Percentiles rank a stretch among this genome's conserved stretches.
These are phyloP conservation scores for Tricholoma furcatifolium DNA, from an alignment of 768 basidiomycete species.

Conservation along the genomic window DNA sequence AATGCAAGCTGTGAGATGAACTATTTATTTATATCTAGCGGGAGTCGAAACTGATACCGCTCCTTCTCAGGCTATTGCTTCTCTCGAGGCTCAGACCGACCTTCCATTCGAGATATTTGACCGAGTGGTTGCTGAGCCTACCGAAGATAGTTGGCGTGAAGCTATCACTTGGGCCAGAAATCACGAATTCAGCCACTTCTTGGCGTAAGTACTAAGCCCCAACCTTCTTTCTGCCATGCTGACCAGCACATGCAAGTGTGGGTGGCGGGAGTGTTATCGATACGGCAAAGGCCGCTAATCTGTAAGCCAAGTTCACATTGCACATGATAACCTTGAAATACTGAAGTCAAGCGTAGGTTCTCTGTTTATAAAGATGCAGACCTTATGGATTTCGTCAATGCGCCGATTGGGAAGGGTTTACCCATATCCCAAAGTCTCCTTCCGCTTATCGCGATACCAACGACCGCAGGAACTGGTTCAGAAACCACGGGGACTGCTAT, in stretches of 20 bases:
- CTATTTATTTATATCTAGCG: background rate
- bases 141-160: conserved; percentile 83
- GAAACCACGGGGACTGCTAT: conserved; percentile 97
- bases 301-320: conserved; percentile 42
- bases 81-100: conserved; percentile 74
- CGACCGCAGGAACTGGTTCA: conserved; percentile 83
- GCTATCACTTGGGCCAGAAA: conserved; percentile 87
- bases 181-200: conserved; percentile 90
- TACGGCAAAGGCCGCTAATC: conserved; percentile 92
- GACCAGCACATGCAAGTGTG: conserved; percentile 45
- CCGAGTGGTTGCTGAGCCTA: conserved; percentile 84
- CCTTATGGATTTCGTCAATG: conserved; percentile 95
- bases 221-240: conserved; percentile 1
- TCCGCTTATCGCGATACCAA: conserved; percentile 83
- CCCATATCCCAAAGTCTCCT: conserved; percentile 73
- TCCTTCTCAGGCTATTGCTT: conserved; percentile 60
- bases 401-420: conserved; percentile 89
- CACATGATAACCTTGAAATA: background rate
- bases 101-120: conserved; percentile 83
- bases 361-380: conserved; percentile 90
- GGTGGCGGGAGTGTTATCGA: conserved; percentile 96
- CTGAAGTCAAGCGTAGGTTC: conserved; percentile 48
- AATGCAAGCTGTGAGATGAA: conserved; percentile 68
- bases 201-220: conserved; percentile 59
- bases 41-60: background rate